Evolutionary conservation across 2,329 filamentous ascomycete genomes (phyloP).

Genomic region (Ceratocystis ficicola): DNA sequence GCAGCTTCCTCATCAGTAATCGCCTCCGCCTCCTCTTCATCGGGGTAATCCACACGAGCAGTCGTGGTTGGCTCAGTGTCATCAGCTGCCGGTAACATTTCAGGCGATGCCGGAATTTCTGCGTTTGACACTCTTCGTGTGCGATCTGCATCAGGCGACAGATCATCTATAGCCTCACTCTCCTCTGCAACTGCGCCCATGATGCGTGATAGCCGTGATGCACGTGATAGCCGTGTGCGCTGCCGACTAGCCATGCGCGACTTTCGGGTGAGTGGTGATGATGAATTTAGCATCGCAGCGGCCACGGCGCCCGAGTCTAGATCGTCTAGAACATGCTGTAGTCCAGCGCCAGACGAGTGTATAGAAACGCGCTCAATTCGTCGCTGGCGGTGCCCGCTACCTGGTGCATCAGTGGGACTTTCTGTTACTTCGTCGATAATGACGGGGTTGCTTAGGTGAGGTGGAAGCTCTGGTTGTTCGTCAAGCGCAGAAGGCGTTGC

Average conservation of each 20-base stretch:
- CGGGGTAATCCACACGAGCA: conserved; percentile 24
- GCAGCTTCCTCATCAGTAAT: conserved; percentile 32
- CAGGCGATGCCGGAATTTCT: conserved; percentile 24
- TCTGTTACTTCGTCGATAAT: conserved; percentile 38
- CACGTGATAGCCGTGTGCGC: conserved; percentile 5
- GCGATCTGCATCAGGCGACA: conserved; percentile 28
- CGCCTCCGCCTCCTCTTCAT: conserved; percentile 34
- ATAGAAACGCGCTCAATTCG: conserved; percentile 31
- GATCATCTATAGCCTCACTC: conserved; percentile 27
- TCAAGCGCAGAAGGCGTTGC: not conserved
- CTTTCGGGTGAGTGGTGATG: conserved; percentile 36
- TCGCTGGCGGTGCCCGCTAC: conserved; percentile 38
- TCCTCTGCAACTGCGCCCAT: conserved; percentile 16
- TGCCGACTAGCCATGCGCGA: conserved; percentile 24
- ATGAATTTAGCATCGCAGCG: conserved; percentile 21
- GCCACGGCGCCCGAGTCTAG: conserved; percentile 27
- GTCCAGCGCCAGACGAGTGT: conserved; percentile 33
- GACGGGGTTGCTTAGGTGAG: not conserved
- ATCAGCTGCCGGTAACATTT: not conserved
- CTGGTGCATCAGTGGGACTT: conserved; percentile 43
- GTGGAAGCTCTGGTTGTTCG: conserved; percentile 15
- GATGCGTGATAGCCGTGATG: conserved; percentile 14
- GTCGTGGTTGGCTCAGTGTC: conserved; percentile 24
- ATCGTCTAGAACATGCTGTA: conserved; percentile 33
- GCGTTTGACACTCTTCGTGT: not conserved